These are phyloP conservation scores for Solanum hybrid DNA, from an alignment of 305 asterid genomes.

Conservation along the genomic window DNA sequence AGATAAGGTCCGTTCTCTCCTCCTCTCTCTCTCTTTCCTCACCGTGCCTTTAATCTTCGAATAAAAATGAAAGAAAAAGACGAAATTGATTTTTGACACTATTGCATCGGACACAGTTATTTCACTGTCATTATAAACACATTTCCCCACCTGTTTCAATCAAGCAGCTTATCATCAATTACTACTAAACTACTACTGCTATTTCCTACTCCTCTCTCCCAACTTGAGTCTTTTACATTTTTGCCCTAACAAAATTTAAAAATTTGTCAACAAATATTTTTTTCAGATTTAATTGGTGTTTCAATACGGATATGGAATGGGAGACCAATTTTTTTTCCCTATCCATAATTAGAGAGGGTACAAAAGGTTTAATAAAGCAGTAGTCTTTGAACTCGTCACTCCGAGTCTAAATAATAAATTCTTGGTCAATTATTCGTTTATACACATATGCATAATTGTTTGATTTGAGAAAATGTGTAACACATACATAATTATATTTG, in stretches of 20 bases:
- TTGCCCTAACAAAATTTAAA: neutral
- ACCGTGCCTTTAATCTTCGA: neutral
- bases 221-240: neutral
- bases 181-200: neutral
- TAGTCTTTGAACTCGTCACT: neutral
- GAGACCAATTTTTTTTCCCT: neutral
- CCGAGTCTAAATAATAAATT: neutral
- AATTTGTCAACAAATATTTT: neutral
- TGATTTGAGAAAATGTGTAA: neutral
- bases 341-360: neutral
- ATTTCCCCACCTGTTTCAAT: constrained; percentile 1
- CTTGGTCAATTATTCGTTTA: neutral
- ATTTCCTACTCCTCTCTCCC: neutral
- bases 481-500: neutral
- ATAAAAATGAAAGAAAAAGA: constrained; percentile 16
- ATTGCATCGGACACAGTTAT: neutral
- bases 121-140: neutral
- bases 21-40: neutral
- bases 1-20: neutral
- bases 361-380: neutral
- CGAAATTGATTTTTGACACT: constrained; percentile 16
- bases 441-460: neutral
- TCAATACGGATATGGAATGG: neutral
- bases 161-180: constrained; percentile 7
- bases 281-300: no score